Evolutionary conservation across 2,329 filamentous ascomycete species (phyloP), one percentile per base, ranked within the genome.

Genomic region (Fusarium newnesense): DNA sequence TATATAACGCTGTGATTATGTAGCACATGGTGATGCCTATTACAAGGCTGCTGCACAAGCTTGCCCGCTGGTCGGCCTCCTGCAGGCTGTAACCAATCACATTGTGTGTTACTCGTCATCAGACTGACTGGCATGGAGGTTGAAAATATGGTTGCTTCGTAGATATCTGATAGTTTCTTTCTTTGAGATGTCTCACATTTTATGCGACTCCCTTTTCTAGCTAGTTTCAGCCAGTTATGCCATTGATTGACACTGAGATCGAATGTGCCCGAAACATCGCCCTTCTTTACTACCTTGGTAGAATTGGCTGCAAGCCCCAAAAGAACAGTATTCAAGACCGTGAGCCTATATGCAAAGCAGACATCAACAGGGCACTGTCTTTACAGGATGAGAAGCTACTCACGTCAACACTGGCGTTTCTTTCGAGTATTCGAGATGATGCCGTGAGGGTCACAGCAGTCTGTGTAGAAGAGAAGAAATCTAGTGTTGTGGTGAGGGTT

Each of bases 351-450:
- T 24, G 32, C 18, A 37, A 46, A n/a, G 13, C 56, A 11, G 34
- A 21, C 19, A 28, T 50, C 19, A 26, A n/a, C 9, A 53, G 50
- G 19, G 46, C 13, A 4, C 42, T 75, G 19, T 60, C 67, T 10
- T 60, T 73, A 15, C n/a, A 32, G n/a, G 62, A 74, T n/a, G 76
- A 78, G 53, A 66, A 34, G 19, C 44, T 46, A n/a, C 13, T 77
- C n/a, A 53, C 69, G 3, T 59, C 52, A 16, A 68, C 63, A 4
- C 37, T 78, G 54, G 76, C 68, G 4, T 75, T 73, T 21, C 44
- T 78, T 9, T 78, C 74, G 16, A 69, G 60, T 21, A 70, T 73
- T 15, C 40, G 26, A 18, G 53, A 70, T 30, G 64, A 77, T 24
- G 18, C 43, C 3, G 12, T 32, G 8, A 65, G 60, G 2, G 34